Evolutionary conservation across 495 filamentous ascomycete genomes (phyloP), one percentile per base, ranked within the genome.

Genomic region (Podospora australis): DNA sequence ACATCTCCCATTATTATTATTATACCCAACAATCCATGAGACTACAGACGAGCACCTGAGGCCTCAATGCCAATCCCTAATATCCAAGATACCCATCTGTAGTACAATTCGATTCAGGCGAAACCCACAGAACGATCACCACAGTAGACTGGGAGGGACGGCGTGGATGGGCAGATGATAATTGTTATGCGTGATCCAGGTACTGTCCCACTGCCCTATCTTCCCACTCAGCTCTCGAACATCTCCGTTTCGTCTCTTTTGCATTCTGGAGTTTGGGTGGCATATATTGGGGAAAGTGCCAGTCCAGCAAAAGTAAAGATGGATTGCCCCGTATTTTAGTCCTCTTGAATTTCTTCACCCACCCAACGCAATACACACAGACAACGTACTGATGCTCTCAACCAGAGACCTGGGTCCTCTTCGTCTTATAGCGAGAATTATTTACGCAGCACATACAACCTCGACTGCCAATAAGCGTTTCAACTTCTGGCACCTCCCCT

Each of bases 351-450:
- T n/a, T n/a, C n/a, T n/a, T n/a, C n/a, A n/a, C n/a, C n/a, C n/a
- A n/a, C n/a, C n/a, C n/a, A n/a, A n/a, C n/a, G n/a, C n/a, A n/a
- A n/a, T n/a, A n/a, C n/a, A 21, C 28, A 25, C 26, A 34, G 13
- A 49, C 44, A 25, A 26, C 19, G 34, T 54, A 49, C 51, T 56
- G 48, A 56, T 55, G 20, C 22, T 43, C 16, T 24, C 39, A 45
- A 38, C 28, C 45, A 60, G 57, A 54, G 10, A 47, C 26, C 14
- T 48, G 41, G 48, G 20, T 39, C 11, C 42, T 28, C 34, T 29
- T 43, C 40, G 34, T 43, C 35, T 55, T 28, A 46, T 55, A 51
- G 41, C 29, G 28, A 19, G 40, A 52, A 20, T 11, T 44, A 36
- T n/a, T n/a, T n/a, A n/a, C n/a, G n/a, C n/a, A n/a, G n/a, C n/a